phyloP scores from a whole-genome alignment of 495 filamentous ascomycete genomes.

The Oidiodendron maius region DNA sequence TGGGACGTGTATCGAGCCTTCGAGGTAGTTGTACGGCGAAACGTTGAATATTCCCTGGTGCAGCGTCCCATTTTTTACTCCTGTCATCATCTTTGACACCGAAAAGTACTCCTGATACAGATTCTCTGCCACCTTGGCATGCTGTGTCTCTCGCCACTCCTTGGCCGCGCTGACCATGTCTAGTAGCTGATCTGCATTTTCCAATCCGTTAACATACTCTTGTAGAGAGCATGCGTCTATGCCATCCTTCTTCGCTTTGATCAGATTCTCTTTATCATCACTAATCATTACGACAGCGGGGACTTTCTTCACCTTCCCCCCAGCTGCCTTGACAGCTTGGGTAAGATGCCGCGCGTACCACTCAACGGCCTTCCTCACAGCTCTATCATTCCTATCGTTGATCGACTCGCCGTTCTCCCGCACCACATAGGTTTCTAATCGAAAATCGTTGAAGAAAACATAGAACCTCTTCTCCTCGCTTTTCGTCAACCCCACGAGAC shows the following conservation, averaged over 20 bases:
- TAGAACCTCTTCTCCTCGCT: slow-evolving; percentile 96
- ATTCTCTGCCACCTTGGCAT: slow-evolving; percentile 55
- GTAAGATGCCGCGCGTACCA: slow-evolving; percentile 86
- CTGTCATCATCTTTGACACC: slow-evolving; percentile 93
- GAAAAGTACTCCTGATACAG: slow-evolving; percentile 80
- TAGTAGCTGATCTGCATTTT: slow-evolving; percentile 77
- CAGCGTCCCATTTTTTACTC: slow-evolving; percentile 73
- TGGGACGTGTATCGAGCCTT: slow-evolving; percentile 82
- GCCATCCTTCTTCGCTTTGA: slow-evolving; percentile 72
- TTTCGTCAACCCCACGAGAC: slow-evolving; percentile 79
- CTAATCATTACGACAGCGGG: slow-evolving; percentile 89
- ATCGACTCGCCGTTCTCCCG: slow-evolving; percentile 76
- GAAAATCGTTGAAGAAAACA: slow-evolving; percentile 98
- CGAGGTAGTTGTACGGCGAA: slow-evolving; percentile 94
- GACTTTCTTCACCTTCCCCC: slow-evolving; percentile 49
- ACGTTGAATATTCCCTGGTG: slow-evolving; percentile 96
- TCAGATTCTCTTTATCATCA: slow-evolving; percentile 82
- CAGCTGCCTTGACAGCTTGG: slow-evolving; percentile 42
- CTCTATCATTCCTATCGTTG: slow-evolving; percentile 94
- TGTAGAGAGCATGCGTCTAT: slow-evolving; percentile 60
- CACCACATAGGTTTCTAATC: slow-evolving; percentile 79
- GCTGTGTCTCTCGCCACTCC: slow-evolving; percentile 58
- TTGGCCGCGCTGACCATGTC: slow-evolving; percentile 86
- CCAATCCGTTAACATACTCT: slow-evolving; percentile 76
- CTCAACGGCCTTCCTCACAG: slow-evolving; percentile 75